phyloP scores from a whole-genome alignment of 805 yeast species.

The Candida ascalaphidarum region DNA sequence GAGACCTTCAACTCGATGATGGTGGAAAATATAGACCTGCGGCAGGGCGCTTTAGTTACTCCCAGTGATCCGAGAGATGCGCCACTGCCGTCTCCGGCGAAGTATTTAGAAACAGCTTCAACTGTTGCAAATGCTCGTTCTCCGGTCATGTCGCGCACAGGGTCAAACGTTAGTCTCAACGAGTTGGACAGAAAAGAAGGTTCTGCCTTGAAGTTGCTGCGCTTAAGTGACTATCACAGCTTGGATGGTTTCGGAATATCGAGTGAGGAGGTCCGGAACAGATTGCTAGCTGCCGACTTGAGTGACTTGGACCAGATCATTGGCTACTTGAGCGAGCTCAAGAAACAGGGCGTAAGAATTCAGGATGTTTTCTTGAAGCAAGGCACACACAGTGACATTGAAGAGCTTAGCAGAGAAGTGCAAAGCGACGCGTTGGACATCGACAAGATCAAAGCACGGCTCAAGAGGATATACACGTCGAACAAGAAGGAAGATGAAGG shows the following conservation, averaged over 20 bases:
- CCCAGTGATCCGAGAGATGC: no score
- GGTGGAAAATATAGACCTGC: constrained; percentile 20
- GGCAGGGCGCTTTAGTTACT: no score
- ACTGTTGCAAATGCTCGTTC: no score
- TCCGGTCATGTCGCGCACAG: constrained; percentile 10
- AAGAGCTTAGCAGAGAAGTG: no score
- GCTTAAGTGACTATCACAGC: constrained; percentile 13
- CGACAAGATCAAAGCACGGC: constrained; percentile 5
- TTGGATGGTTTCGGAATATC: no score
- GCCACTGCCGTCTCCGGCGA: no score
- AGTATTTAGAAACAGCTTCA: no score
- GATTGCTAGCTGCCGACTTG: constrained; percentile 20
- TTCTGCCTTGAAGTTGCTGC: constrained; percentile 26
- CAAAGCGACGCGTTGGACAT: constrained; percentile 7
- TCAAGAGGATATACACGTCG: not conserved
- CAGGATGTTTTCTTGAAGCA: constrained; percentile 14
- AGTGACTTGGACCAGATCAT: constrained; percentile 26
- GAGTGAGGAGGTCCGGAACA: constrained; percentile 31
- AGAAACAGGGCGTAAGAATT: constrained; percentile 22
- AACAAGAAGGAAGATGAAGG: not conserved
- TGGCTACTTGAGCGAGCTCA: constrained; percentile 20
- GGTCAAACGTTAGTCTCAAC: constrained; percentile 23
- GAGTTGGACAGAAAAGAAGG: constrained; percentile 35
- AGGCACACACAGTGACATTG: no score
- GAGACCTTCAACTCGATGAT: constrained; percentile 4